Percentiles rank a stretch among this genome's conserved stretches.
Evolutionary conservation across 176 grass and related monocot species (phyloP).

Genomic region (Carex scoparia): DNA sequence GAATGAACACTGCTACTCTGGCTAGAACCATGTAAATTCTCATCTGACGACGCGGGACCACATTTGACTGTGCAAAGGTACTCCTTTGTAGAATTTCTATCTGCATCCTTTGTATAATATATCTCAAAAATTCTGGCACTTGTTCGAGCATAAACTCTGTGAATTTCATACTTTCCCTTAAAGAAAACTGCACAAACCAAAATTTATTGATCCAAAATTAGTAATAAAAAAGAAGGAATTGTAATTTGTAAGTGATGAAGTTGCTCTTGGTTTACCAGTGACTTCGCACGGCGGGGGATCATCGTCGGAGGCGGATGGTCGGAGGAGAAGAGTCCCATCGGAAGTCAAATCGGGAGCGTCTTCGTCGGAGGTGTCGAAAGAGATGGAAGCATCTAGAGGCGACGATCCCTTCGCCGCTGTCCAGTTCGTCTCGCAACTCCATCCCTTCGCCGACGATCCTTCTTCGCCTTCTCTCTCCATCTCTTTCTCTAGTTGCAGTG

Average conservation of each 20-base stretch:
- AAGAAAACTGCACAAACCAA: constrained; percentile 54
- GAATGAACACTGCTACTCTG: constrained; percentile 38
- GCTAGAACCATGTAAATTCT: constrained; percentile 16
- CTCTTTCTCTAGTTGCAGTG: not conserved
- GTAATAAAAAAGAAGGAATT: not conserved
- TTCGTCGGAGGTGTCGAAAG: constrained; percentile 29
- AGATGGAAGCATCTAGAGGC: constrained; percentile 11
- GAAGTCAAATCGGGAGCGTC: constrained; percentile 25
- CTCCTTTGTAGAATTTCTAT: constrained; percentile 39
- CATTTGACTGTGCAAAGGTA: constrained; percentile 84
- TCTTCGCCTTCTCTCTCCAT: not conserved
- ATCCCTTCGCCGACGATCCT: not conserved
- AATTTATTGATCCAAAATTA: not conserved
- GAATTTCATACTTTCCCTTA: constrained; percentile 58
- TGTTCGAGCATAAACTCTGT: constrained; percentile 65
- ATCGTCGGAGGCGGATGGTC: not conserved
- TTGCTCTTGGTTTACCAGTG: constrained; percentile 5
- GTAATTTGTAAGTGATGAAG: not conserved
- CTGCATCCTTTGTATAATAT: constrained; percentile 52
- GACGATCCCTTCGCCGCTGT: constrained; percentile 8
- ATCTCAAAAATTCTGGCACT: constrained; percentile 81
- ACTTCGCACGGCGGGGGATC: constrained; percentile 28
- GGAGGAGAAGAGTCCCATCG: constrained; percentile 11
- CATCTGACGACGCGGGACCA: constrained; percentile 43
- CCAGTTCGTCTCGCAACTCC: constrained; percentile 29